Conservation (phyloP, 2,329 filamentous ascomycete species). For the Aureobasidium vineae region DNA sequence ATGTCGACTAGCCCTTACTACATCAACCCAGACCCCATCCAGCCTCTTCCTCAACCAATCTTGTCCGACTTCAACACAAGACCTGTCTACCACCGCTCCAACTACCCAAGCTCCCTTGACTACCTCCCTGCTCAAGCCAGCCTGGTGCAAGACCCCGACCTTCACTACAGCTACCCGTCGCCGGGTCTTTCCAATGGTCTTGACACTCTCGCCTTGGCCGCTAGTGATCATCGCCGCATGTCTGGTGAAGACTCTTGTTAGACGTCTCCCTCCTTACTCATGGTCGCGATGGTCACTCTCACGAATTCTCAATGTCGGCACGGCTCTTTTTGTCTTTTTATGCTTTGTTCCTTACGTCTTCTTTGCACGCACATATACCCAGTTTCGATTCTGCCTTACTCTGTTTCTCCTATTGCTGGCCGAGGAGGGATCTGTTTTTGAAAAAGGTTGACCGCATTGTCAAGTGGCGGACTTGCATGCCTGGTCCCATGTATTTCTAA, state of each 20-base stretch:
- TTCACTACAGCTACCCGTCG: conserved; percentile 40
- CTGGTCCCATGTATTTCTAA: conserved; percentile 18
- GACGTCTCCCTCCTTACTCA: background rate
- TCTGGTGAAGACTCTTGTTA: conserved; percentile 35
- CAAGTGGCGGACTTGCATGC: background rate
- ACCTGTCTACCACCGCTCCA: conserved; percentile 38
- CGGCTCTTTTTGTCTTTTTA: conserved; percentile 11
- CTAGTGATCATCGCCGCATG: conserved; percentile 38
- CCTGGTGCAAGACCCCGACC: conserved; percentile 35
- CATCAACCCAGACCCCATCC: conserved; percentile 38
- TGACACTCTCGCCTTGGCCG: conserved; percentile 41
- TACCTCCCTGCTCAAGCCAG: conserved; percentile 36
- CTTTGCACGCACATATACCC: conserved; percentile 27
- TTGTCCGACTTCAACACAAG: conserved; percentile 36
- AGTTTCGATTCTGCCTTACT: conserved; percentile 13
- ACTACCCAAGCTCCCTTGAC: conserved; percentile 38
- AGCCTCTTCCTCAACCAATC: conserved; percentile 37
- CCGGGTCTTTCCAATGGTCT: conserved; percentile 41
- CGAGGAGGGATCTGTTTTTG: background rate
- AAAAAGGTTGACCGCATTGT: background rate
- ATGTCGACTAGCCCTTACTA: conserved; percentile 38
- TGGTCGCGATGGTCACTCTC: background rate
- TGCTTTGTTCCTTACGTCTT: conserved; percentile 18
- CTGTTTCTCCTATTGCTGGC: background rate
- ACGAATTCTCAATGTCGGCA: conserved; percentile 18